Base-by-base conservation (phyloP, 352 stramenopile genomes). In the Albugo laibachii region DNA sequence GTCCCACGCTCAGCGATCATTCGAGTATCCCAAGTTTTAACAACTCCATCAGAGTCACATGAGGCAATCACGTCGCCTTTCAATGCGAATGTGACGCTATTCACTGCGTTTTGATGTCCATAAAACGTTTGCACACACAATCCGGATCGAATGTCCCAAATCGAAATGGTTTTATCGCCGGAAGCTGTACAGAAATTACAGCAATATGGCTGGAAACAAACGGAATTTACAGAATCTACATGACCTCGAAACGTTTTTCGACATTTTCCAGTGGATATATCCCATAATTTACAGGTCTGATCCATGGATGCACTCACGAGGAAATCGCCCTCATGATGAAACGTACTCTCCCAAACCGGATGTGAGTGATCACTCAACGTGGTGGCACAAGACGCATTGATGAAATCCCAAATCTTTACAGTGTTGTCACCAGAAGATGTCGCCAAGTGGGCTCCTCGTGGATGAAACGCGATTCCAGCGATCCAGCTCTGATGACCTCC, bases 351-450 rank as follows among this genome's bases (percentile, higher is more conserved):
- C 89, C 91, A 97, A 43, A 97, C 84, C 1, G 86, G 79, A 55
- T 97, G 89, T 13, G 91, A 69, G 53, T 97, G 91, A 64, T 97
- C 88, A 0, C 70, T 66, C 38, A 97, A 66, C 38, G 87, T 96
- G 36, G 84, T 59, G 13, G 79, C 76, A 63, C 87, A 96, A 41
- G 64, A 69, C 31, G 87, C 85, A 40, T 67, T 67, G 14, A 85
- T 68, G 56, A 96, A 97, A 55, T 97, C 84, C 89, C 89, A 97
- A 24, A 97, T 58, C 60, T 97, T 97, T 48, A 97, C 73, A 6
- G 83, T 95, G 53, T 83, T 87, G 55, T 97, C 89, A 27, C 91
- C 89, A 5, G 78, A 89, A 2, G 75, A 82, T 15, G 82, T 96
- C 1, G 84, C 85, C 6, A 96, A 68, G 63, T 96, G 85, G 8